phyloP scores from a whole-genome alignment of 2,329 filamentous ascomycete species.

The Ilyonectria robusta region DNA sequence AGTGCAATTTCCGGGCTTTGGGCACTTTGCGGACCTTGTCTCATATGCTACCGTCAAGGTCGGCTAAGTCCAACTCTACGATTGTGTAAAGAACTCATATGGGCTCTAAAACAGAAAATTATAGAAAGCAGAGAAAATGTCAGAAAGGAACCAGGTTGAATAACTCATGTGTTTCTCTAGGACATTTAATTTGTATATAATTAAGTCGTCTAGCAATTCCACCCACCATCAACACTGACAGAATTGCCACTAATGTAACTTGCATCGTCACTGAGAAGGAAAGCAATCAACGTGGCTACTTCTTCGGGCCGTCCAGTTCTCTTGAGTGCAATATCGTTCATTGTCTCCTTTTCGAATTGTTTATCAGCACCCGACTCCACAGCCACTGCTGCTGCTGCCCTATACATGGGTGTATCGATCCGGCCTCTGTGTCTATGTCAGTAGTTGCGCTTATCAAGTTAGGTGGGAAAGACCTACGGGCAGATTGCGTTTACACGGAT shows the following conservation, averaged over 20 bases:
- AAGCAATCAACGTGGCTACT: conserved; percentile 47
- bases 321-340: conserved; percentile 36
- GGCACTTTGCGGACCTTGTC: background rate
- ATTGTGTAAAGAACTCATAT: background rate
- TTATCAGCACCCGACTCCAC: conserved; percentile 20
- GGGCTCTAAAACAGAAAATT: too few species aligned
- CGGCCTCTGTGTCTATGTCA: conserved; percentile 35
- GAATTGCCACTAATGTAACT: conserved; percentile 46
- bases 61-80: background rate
- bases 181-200: background rate
- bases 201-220: conserved; percentile 40
- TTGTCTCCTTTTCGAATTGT: conserved; percentile 32
- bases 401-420: conserved; percentile 51
- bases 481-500: conserved; percentile 50
- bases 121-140: background rate
- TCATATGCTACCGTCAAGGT: background rate
- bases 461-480: conserved; percentile 35
- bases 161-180: background rate
- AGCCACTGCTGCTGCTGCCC: conserved; percentile 32
- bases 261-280: conserved; percentile 48
- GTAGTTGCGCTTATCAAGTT: background rate
- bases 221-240: conserved; percentile 48
- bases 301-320: conserved; percentile 45
- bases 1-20: too few species aligned
- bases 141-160: background rate